Evolutionary conservation across 352 stramenopile genomes (phyloP).

Genomic region (Hyaloperonospora arabidopsidis): DNA sequence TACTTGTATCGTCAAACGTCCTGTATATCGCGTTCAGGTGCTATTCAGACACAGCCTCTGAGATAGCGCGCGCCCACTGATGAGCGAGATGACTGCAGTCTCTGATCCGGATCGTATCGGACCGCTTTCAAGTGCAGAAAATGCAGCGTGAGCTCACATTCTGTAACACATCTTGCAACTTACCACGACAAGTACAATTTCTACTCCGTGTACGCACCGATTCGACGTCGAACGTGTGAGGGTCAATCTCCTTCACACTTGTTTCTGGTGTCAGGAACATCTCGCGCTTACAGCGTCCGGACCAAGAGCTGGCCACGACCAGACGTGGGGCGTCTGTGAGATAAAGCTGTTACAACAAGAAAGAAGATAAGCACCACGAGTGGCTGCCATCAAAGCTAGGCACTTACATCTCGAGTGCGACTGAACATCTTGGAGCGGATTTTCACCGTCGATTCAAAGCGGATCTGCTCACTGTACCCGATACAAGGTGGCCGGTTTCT

Average conservation of each 20-base stretch:
- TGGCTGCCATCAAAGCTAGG: background rate
- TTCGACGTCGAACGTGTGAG: constrained; percentile 71
- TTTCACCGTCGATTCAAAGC: constrained; percentile 68
- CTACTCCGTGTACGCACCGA: constrained; percentile 34
- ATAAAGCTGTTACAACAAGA: constrained; percentile 33
- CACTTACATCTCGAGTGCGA: constrained; percentile 53
- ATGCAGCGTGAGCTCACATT: background rate
- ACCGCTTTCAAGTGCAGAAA: constrained; percentile 29
- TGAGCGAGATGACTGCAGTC: constrained; percentile 54
- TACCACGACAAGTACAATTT: background rate
- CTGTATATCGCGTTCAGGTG: background rate
- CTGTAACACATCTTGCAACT: background rate
- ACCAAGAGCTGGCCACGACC: constrained; percentile 60
- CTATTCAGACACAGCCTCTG: constrained; percentile 26
- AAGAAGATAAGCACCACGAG: constrained; percentile 1
- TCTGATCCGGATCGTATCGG: constrained; percentile 51
- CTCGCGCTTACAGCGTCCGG: constrained; percentile 66
- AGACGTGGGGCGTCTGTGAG: constrained; percentile 66
- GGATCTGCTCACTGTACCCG: constrained; percentile 54
- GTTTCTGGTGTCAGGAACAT: constrained; percentile 52
- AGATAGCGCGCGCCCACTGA: constrained; percentile 50
- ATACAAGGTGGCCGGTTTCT: constrained; percentile 49
- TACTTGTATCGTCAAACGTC: no score
- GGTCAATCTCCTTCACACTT: constrained; percentile 60
- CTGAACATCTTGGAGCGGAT: constrained; percentile 75